Evolutionary conservation across 495 filamentous ascomycete species (phyloP).

Genomic region (Peziza echinospora): DNA sequence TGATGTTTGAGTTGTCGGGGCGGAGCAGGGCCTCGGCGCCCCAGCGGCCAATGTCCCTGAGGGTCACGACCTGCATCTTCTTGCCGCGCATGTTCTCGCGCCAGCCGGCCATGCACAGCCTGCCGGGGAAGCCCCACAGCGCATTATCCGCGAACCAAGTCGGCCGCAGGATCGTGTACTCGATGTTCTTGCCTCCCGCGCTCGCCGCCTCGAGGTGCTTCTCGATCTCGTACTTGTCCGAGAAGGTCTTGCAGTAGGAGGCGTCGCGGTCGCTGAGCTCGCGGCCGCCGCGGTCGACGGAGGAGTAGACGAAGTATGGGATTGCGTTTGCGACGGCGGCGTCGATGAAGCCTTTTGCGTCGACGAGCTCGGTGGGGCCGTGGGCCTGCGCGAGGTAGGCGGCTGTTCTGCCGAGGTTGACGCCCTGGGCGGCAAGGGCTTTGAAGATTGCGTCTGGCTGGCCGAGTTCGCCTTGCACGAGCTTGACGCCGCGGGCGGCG

Average conservation of each 20-base stretch:
- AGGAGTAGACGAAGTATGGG: constrained; percentile 41
- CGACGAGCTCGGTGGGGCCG: constrained; percentile 28
- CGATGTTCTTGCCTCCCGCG: constrained; percentile 22
- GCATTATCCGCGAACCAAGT: constrained; percentile 49
- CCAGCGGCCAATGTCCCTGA: constrained; percentile 41
- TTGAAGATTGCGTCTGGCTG: constrained; percentile 31
- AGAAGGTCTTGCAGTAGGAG: constrained; percentile 41
- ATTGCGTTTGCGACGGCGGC: constrained; percentile 34
- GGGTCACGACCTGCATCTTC: constrained; percentile 34
- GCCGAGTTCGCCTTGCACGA: constrained; percentile 37
- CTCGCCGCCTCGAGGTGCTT: constrained; percentile 29
- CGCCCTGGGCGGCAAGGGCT: constrained; percentile 23
- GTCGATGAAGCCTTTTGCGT: constrained; percentile 42
- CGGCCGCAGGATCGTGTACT: constrained; percentile 41
- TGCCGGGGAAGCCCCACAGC: constrained; percentile 33
- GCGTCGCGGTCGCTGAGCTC: constrained; percentile 32
- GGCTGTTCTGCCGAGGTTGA: constrained; percentile 26
- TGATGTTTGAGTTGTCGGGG: constrained; percentile 18
- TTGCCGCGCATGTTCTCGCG: constrained; percentile 25
- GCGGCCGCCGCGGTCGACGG: constrained; percentile 47
- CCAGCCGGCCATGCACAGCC: constrained; percentile 36
- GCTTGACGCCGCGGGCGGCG: constrained; percentile 25
- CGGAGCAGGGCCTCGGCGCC: constrained; percentile 37
- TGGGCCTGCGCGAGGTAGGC: constrained; percentile 29
- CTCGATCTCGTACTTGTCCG: constrained; percentile 43